Conservation (phyloP, 1,284 basidiomycete species). For the Laetiporus sulphureus region DNA sequence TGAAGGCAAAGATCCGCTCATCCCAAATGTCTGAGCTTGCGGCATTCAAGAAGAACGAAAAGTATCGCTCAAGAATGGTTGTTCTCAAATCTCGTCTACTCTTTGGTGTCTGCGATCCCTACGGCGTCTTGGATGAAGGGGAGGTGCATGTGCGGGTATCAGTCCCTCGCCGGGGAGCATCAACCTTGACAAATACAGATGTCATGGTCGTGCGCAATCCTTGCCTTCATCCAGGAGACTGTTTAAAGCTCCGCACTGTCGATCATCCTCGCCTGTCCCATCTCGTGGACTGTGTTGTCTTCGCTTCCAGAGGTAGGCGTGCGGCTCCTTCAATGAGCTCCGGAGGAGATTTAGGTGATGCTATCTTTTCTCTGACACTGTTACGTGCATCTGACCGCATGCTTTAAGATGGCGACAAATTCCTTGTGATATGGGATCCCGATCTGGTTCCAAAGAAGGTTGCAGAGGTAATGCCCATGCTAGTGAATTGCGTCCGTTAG, state of each 20-base stretch:
- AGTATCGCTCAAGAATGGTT: conserved; percentile 49
- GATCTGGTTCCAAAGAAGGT: conserved; percentile 50
- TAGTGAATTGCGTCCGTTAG: not conserved
- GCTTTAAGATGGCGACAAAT: conserved; percentile 48
- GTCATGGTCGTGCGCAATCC: conserved; percentile 61
- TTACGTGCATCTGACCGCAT: too few species aligned
- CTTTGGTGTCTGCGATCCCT: conserved; percentile 63
- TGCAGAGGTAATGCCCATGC: conserved; percentile 35
- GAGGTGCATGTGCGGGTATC: conserved; percentile 57
- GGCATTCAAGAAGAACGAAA: conserved; percentile 47
- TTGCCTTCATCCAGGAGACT: conserved; percentile 62
- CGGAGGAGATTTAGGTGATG: conserved; percentile 52
- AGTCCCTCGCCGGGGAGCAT: conserved; percentile 39
- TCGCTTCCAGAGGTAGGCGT: conserved; percentile 51
- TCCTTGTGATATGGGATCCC: conserved; percentile 61
- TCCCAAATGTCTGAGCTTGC: conserved; percentile 44
- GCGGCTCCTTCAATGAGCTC: conserved; percentile 64
- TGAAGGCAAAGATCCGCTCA: conserved; percentile 34
- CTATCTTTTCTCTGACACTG: not conserved
- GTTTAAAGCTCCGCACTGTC: conserved; percentile 54
- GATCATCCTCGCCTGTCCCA: conserved; percentile 42
- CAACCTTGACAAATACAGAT: conserved; percentile 50
- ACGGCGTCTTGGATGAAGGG: conserved; percentile 51
- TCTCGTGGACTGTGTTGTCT: conserved; percentile 59
- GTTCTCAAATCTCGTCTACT: conserved; percentile 53